Evolutionary conservation across 2,329 filamentous ascomycete genomes (phyloP).

Genomic region (Didymellaceae sp.): DNA sequence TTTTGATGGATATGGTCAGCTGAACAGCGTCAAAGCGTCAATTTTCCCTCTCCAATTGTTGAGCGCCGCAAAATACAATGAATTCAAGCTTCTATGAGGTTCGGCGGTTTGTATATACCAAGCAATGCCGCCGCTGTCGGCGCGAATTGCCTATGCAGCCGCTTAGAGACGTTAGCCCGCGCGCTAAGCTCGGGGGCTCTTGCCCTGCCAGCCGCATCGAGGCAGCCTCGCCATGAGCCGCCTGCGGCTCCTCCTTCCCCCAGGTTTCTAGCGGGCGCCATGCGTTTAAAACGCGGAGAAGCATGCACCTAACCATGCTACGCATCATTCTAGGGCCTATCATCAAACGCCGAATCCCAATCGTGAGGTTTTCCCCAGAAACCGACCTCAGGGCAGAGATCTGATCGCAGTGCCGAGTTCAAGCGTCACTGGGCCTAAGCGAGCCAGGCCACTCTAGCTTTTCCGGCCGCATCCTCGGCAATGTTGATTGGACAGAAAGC

Average conservation of each 20-base stretch:
- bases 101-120: conserved; percentile 1
- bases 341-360: conserved; percentile 13
- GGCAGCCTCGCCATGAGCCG: conserved; percentile 4
- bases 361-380: conserved; percentile 11
- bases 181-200: conserved; percentile 5
- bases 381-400: conserved; percentile 8
- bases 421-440: conserved; percentile 7
- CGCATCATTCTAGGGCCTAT: conserved; percentile 2
- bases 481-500: neutral
- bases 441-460: conserved; percentile 7
- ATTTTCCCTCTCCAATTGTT: neutral
- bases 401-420: conserved; percentile 2
- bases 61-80: conserved; percentile 4
- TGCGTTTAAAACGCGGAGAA: conserved; percentile 17
- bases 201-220: conserved; percentile 9
- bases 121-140: neutral
- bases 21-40: neutral
- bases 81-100: neutral
- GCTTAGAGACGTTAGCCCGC: neutral
- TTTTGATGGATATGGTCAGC: conserved; percentile 14
- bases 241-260: conserved; percentile 13
- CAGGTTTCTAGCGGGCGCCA: conserved; percentile 17
- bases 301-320: conserved; percentile 15
- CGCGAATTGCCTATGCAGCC: neutral
- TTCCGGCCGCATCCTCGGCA: conserved; percentile 4